A percentile compares a stretch with the other conserved stretches of the same genome.
Conservation (phyloP, 2,329 filamentous ascomycete species). For the Aspergillus sp. region DNA sequence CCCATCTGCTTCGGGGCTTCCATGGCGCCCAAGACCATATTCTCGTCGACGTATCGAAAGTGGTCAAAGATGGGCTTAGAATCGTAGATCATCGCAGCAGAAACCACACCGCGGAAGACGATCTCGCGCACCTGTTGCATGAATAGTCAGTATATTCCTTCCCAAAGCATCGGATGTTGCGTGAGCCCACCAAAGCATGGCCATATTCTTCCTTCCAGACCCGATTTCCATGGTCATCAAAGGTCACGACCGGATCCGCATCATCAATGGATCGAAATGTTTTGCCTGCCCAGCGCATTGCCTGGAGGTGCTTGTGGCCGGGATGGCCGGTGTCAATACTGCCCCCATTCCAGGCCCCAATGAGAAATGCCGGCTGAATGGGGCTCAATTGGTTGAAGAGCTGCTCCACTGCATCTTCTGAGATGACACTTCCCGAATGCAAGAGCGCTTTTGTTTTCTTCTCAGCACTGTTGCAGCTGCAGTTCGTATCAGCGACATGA, state of each 20-base stretch:
- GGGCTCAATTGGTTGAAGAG: slow-evolving; percentile 3
- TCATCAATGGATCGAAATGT: slow-evolving; percentile 1
- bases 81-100: slow-evolving; percentile 8
- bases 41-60: slow-evolving; percentile 6
- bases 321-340: slow-evolving; percentile 8
- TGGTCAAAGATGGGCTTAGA: slow-evolving; percentile 4
- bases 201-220: slow-evolving; percentile 1
- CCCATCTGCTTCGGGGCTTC: not conserved
- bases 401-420: too few relatives aligned
- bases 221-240: slow-evolving; percentile 2
- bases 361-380: not conserved
- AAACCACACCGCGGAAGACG: slow-evolving; percentile 2
- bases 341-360: slow-evolving; percentile 6
- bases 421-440: too few relatives aligned
- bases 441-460: too few relatives aligned
- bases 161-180: not conserved
- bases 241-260: slow-evolving; percentile 4
- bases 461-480: too few relatives aligned
- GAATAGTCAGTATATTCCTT: not conserved
- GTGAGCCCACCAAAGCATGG: not conserved
- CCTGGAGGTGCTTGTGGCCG: not conserved
- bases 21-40: slow-evolving; percentile 5
- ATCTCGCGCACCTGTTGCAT: slow-evolving; percentile 1
- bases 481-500: too few relatives aligned
- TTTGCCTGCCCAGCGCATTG: slow-evolving; percentile 7